These are phyloP conservation scores for Pseudognaphalium luteoalbum DNA, from an alignment of 129 eudicot species.

Conservation along the genomic window DNA sequence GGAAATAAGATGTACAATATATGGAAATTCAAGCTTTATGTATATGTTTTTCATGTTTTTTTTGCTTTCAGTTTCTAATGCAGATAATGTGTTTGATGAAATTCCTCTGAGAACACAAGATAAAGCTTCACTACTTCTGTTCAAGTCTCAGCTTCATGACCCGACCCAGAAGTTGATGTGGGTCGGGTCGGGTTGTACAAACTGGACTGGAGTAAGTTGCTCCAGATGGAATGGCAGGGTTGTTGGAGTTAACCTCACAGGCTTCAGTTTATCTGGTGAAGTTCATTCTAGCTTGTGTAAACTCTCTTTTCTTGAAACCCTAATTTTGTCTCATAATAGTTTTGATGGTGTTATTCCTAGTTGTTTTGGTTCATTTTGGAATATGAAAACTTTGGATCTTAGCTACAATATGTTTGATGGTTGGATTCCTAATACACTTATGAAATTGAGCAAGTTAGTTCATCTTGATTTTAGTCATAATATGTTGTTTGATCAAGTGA, in stretches of 20 bases:
- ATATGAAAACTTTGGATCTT: slow-evolving; percentile 57
- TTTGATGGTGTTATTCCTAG: slow-evolving; percentile 53
- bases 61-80: slow-evolving; percentile 26
- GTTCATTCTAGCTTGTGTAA: slow-evolving; percentile 70
- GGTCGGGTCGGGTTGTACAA: slow-evolving; percentile 59
- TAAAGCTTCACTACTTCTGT: slow-evolving; percentile 53
- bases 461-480: slow-evolving; percentile 62
- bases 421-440: slow-evolving; percentile 44
- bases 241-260: slow-evolving; percentile 51
- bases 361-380: slow-evolving; percentile 60
- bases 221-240: slow-evolving; percentile 70
- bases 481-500: slow-evolving; percentile 48
- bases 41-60: slow-evolving; percentile 18
- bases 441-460: slow-evolving; percentile 38
- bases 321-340: slow-evolving; percentile 58
- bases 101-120: slow-evolving; percentile 45
- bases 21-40: background rate
- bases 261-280: slow-evolving; percentile 53
- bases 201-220: slow-evolving; percentile 69
- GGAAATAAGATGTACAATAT: slow-evolving; percentile 39
- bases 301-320: slow-evolving; percentile 61
- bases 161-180: slow-evolving; percentile 58
- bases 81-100: slow-evolving; percentile 25
- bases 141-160: slow-evolving; percentile 65
- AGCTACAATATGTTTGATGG: slow-evolving; percentile 58